These are phyloP conservation scores for Amanita molliuscula DNA, from an alignment of 768 basidiomycete genomes.

Conservation along the genomic window DNA sequence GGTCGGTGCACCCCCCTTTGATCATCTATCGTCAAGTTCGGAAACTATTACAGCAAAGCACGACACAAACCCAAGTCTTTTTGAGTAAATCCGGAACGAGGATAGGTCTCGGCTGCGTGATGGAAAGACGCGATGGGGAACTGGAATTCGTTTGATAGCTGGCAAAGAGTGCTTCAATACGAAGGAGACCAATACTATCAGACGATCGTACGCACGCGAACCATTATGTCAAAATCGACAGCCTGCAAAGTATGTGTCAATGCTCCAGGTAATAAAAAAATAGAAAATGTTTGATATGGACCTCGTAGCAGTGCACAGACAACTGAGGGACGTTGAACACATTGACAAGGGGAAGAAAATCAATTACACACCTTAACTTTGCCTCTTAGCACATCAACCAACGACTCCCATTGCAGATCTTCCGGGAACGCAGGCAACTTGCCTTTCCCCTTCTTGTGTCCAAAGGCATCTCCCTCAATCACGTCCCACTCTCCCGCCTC, in stretches of 20 bases:
- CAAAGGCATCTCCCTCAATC: conserved; percentile 13
- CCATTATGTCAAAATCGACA: conserved; percentile 57
- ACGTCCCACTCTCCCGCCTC: conserved; percentile 32
- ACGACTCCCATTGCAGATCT: conserved; percentile 56
- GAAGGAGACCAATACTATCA: not conserved
- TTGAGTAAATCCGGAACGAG: conserved; percentile 73
- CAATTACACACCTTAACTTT: conserved; percentile 48
- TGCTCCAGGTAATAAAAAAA: not conserved
- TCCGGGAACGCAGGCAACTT: conserved; percentile 39
- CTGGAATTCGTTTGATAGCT: conserved; percentile 76
- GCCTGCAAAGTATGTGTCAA: conserved; percentile 24
- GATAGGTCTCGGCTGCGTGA: conserved; percentile 72
- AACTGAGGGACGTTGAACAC: conserved; percentile 14
- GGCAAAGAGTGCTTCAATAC: not conserved
- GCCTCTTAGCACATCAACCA: conserved; percentile 65
- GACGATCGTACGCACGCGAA: conserved; percentile 34
- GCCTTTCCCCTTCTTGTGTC: not conserved
- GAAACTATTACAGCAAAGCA: not conserved
- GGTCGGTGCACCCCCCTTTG: conserved; percentile 43
- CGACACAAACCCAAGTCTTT: conserved; percentile 42
- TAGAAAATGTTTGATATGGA: not conserved
- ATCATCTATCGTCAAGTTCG: not conserved
- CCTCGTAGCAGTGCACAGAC: conserved; percentile 35
- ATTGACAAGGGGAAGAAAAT: not conserved
- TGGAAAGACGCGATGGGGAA: conserved; percentile 70